phyloP scores from a whole-genome alignment of 2,329 filamentous ascomycete genomes.

The Apiospora rasikravindrae region DNA sequence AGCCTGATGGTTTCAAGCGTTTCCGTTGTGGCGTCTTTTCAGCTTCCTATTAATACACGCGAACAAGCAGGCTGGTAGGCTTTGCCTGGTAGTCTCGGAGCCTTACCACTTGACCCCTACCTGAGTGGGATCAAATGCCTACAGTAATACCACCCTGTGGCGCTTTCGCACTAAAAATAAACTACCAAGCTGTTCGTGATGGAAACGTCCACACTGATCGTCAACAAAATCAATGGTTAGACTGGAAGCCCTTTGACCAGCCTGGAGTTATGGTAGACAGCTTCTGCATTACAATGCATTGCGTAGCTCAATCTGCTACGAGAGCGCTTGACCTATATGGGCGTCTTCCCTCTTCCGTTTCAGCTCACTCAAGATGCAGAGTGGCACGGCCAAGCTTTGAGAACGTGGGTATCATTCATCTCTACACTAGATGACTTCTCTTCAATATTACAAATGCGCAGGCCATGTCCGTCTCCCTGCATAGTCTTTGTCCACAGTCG shows the following conservation, averaged over 20 bases:
- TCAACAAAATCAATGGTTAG: not conserved
- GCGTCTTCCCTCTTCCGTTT: not conserved
- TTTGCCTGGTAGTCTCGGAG: no score
- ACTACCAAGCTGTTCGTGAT: no score
- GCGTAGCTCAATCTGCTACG: no score
- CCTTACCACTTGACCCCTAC: no score
- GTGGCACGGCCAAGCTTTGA: not conserved
- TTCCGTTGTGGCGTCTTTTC: no score
- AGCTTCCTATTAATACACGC: no score
- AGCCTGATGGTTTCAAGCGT: no score
- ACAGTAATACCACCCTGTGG: no score
- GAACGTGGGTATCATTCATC: slow-evolving; percentile 21
- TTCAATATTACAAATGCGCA: slow-evolving; percentile 18
- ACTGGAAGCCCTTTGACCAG: not conserved
- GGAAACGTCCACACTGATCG: no score
- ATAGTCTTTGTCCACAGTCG: not conserved
- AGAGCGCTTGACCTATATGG: not conserved
- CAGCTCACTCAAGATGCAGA: not conserved
- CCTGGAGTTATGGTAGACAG: not conserved
- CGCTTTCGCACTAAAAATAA: no score
- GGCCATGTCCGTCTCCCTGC: not conserved
- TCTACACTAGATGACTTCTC: slow-evolving; percentile 19
- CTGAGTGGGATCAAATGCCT: no score
- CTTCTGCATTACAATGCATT: not conserved
- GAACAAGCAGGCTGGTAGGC: no score